Conservation (phyloP, 331 rosid species). For the Saraca asoca region DNA sequence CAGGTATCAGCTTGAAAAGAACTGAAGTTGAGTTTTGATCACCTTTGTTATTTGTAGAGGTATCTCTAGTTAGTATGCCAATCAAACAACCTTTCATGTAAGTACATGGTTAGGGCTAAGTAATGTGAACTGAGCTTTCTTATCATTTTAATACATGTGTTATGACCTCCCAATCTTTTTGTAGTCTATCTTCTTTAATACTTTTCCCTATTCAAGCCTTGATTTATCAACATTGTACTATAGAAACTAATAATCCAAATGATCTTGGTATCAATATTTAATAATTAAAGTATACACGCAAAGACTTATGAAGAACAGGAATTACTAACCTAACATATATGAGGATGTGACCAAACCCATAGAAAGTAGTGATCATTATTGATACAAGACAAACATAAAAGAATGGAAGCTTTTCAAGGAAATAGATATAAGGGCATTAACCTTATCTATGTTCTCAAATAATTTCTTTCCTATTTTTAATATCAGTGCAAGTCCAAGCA, state of each 20-base stretch:
- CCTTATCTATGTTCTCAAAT: constrained; percentile 48
- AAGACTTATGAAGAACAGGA: constrained; percentile 10
- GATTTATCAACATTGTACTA: no score
- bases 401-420: constrained; percentile 15
- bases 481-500: constrained; percentile 47
- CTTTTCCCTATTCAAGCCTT: no score
- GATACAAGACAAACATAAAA: not conserved
- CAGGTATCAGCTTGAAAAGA: constrained; percentile 91
- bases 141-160: no score
- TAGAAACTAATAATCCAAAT: not conserved
- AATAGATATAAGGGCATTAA: constrained; percentile 29
- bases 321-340: not conserved
- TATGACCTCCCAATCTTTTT: no score
- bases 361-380: constrained; percentile 2
- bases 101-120: no score
- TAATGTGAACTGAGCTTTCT: no score
- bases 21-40: constrained; percentile 72
- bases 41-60: constrained; percentile 57
- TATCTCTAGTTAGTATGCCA: constrained; percentile 75
- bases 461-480: constrained; percentile 49
- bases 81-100: constrained; percentile 85
- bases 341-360: constrained; percentile 15
- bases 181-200: no score
- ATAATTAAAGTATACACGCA: not conserved
- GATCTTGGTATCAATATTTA: constrained; percentile 16